These are phyloP conservation scores for Ceratobasidium papillatum DNA, from an alignment of 1,284 basidiomycete genomes.

Conservation along the genomic window DNA sequence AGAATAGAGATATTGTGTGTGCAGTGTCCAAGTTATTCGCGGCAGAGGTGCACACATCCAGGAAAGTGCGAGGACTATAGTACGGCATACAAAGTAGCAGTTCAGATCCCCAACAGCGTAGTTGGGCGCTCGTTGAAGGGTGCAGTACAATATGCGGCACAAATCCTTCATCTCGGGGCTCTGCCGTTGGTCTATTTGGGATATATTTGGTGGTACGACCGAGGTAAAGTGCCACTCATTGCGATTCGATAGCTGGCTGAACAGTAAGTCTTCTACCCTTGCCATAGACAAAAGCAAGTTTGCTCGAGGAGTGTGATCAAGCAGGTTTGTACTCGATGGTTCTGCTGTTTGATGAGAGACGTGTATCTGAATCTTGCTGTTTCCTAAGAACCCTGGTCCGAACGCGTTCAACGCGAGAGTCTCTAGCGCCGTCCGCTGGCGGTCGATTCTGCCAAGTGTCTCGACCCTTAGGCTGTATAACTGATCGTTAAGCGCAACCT, in stretches of 20 bases:
- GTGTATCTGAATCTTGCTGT: background rate
- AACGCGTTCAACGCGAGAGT: background rate
- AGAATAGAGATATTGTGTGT: background rate
- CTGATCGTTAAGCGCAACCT: background rate
- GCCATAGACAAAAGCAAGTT: background rate
- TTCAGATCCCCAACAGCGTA: background rate
- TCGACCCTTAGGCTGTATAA: background rate
- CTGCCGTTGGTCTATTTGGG: background rate
- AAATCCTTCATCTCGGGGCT: background rate
- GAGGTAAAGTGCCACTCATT: slow-evolving; percentile 2
- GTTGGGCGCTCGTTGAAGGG: background rate
- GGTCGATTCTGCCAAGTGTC: background rate
- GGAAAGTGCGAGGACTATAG: background rate
- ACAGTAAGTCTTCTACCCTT: background rate
- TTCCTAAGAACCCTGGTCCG: background rate
- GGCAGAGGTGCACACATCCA: slow-evolving; percentile 4
- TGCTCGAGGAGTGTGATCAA: background rate
- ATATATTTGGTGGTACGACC: background rate
- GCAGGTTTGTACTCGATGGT: background rate
- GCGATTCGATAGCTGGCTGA: background rate
- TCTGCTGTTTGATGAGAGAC: background rate
- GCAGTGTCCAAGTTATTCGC: background rate
- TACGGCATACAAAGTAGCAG: slow-evolving; percentile 13
- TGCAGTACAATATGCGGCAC: background rate
- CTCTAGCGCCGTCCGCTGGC: background rate